phyloP scores from a whole-genome alignment of 139 green algal genomes.

The Mesotaenium endlicherianum region DNA sequence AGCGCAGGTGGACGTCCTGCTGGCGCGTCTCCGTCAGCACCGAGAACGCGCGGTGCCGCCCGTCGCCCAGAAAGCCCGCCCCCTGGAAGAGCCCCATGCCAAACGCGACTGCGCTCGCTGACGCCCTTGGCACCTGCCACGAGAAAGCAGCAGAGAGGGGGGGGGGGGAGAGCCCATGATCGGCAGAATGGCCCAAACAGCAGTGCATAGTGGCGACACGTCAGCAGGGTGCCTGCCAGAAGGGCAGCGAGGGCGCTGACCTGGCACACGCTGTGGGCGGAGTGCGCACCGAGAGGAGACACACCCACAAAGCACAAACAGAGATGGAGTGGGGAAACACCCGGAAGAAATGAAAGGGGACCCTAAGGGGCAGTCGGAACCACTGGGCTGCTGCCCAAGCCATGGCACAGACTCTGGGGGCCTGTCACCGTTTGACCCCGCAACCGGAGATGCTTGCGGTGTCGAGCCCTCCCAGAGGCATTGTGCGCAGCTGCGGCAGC shows the following conservation, averaged over 20 bases:
- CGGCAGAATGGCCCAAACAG: too few species aligned
- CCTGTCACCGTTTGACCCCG: too few species aligned
- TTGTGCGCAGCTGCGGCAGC: too few species aligned
- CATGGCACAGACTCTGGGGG: too few species aligned
- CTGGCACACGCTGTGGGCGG: neutral
- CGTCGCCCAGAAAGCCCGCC: neutral
- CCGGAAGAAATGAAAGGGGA: neutral
- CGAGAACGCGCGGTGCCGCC: conserved; percentile 13
- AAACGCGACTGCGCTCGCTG: conserved; percentile 39
- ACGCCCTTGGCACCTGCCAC: conserved; percentile 20
- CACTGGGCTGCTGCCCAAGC: too few species aligned
- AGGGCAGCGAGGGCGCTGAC: neutral
- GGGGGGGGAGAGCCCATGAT: neutral
- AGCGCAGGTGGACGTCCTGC: conserved; percentile 23
- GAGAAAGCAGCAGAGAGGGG: too few species aligned
- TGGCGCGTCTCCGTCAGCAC: conserved; percentile 27
- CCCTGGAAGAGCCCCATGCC: conserved; percentile 35
- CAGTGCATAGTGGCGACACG: too few species aligned
- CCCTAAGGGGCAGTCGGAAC: too few species aligned
- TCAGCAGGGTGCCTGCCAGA: neutral
- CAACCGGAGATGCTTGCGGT: too few species aligned
- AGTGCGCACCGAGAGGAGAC: neutral
- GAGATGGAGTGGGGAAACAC: neutral
- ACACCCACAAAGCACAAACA: neutral
- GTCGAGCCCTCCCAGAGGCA: too few species aligned